phyloP scores from a whole-genome alignment of 257 asterid species.

The Gentiana macrophylla region DNA sequence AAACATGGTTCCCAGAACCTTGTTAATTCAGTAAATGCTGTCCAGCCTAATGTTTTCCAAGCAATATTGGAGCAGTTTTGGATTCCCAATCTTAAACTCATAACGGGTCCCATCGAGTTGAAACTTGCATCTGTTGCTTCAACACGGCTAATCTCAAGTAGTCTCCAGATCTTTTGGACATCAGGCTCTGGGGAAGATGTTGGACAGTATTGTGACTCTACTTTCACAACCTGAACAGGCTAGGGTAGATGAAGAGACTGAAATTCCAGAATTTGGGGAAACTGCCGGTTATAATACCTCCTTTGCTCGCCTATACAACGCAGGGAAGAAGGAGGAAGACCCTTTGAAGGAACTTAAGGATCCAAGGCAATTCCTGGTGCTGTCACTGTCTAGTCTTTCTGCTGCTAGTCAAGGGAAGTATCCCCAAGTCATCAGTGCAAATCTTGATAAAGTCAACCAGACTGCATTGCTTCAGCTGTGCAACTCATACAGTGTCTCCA shows the following conservation, averaged over 20 bases:
- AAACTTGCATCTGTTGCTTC: too few species aligned
- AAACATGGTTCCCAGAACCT: constrained; percentile 71
- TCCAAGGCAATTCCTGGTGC: constrained; percentile 75
- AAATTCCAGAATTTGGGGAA: constrained; percentile 81
- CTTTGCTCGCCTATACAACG: constrained; percentile 58
- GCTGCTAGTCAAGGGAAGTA: constrained; percentile 59
- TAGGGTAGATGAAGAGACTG: constrained; percentile 74
- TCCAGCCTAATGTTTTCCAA: constrained; percentile 56
- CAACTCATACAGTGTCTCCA: constrained; percentile 42
- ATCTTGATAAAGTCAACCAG: constrained; percentile 69
- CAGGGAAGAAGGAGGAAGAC: constrained; percentile 85
- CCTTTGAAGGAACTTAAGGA: constrained; percentile 75
- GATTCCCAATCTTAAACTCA: constrained; percentile 70
- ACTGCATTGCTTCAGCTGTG: constrained; percentile 68
- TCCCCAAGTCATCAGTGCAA: constrained; percentile 44
- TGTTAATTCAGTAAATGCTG: constrained; percentile 55
- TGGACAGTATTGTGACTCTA: constrained; percentile 82
- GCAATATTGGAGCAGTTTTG: constrained; percentile 65
- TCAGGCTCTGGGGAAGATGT: constrained; percentile 19
- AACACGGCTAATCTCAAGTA: constrained; percentile 10
- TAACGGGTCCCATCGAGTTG: constrained; percentile 65
- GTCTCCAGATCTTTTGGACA: constrained; percentile 47
- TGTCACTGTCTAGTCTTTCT: constrained; percentile 53
- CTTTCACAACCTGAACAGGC: constrained; percentile 20
- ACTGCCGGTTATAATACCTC: constrained; percentile 69